A percentile compares a stretch with the other conserved stretches of the same genome.
These are phyloP conservation scores for Triticum urartu DNA, from an alignment of 176 grass and related monocot species.

Conservation along the genomic window DNA sequence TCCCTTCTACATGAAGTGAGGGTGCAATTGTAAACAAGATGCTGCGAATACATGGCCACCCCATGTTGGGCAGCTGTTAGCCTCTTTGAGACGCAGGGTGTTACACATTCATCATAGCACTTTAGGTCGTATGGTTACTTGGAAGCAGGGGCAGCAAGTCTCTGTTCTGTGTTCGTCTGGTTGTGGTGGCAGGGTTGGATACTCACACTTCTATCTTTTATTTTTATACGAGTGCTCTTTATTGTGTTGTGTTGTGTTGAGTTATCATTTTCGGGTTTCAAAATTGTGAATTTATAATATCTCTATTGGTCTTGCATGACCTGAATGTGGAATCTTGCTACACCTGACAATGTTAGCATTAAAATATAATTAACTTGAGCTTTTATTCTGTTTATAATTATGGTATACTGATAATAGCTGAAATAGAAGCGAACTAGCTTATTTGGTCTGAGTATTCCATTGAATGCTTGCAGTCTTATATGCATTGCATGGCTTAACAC, in stretches of 20 bases:
- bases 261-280: neutral
- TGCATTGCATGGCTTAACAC: neutral
- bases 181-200: neutral
- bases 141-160: neutral
- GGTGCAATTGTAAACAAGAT: neutral
- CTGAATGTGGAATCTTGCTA: neutral
- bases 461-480: neutral
- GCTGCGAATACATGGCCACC: neutral
- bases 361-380: neutral
- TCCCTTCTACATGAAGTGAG: neutral
- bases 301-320: constrained; percentile 3
- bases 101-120: neutral
- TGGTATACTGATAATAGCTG: constrained; percentile 7
- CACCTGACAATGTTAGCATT: neutral
- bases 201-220: neutral
- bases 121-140: neutral
- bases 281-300: constrained; percentile 8
- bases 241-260: neutral
- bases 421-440: constrained; percentile 9
- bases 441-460: constrained; percentile 3
- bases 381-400: constrained; percentile 17
- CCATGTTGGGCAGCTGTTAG: neutral
- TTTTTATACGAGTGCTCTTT: neutral
- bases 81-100: neutral
- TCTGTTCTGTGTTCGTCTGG: neutral